Evolutionary conservation across 129 eudicot species (phyloP).

Genomic region (Silybum marianum): DNA sequence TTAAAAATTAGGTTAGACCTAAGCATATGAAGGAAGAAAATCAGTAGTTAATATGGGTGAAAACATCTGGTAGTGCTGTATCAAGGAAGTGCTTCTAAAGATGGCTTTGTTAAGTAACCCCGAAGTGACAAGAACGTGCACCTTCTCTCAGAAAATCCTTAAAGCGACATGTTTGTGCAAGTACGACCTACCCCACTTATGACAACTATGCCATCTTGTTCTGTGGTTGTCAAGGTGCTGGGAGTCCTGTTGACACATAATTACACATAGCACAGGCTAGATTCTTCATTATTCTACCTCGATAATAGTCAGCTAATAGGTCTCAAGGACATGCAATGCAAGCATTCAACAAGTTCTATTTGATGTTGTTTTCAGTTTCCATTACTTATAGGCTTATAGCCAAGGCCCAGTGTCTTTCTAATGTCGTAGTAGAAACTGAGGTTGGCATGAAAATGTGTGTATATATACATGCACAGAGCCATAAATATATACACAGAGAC

Average conservation of each 20-base stretch:
- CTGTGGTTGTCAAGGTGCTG: neutral
- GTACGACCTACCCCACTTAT: neutral
- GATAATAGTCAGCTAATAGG: neutral
- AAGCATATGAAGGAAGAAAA: slow-evolving; percentile 3
- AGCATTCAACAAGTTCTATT: neutral
- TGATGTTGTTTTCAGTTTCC: neutral
- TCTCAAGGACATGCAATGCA: slow-evolving; percentile 6
- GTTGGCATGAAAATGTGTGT: neutral
- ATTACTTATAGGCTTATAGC: slow-evolving; percentile 8
- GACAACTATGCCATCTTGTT: slow-evolving; percentile 9
- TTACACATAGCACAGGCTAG: neutral
- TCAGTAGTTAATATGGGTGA: neutral
- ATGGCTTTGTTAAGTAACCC: slow-evolving; percentile 2
- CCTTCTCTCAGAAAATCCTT: neutral
- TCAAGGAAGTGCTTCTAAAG: slow-evolving; percentile 2
- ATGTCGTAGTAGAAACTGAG: slow-evolving; percentile 6
- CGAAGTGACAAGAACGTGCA: neutral
- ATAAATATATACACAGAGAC: neutral
- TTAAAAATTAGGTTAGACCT: neutral
- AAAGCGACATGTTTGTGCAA: neutral
- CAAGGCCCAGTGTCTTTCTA: slow-evolving; percentile 6
- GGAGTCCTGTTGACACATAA: neutral
- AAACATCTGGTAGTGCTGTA: neutral
- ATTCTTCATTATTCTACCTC: neutral
- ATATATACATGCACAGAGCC: neutral